Evolutionary conservation across 2,329 filamentous ascomycete genomes (phyloP), one percentile per base, ranked within the genome.

Genomic region (Nemania sp.): DNA sequence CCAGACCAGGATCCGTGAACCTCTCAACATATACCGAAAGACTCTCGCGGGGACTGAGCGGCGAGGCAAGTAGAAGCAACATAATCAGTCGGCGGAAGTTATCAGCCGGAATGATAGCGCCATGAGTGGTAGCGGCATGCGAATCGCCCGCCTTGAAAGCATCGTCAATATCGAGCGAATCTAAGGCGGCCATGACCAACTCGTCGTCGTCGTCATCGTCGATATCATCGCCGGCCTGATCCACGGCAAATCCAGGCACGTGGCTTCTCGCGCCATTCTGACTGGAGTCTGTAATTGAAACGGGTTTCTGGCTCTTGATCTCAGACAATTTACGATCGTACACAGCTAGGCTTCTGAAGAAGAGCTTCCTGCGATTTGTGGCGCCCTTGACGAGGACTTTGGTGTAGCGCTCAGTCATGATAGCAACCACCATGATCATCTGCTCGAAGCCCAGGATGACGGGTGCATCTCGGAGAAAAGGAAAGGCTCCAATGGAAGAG

Each of bases 261-360:
- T 68, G 61, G 19, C 49, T 61, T 36, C 46, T 61, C 15, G 41
- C 19, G n/a, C 11, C 41, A 20, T 23, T 28, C 8, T 41, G 43
- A 9, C 24, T 23, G 9, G 51, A 7, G 12, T 45, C 60, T 23
- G 22, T 28, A 7, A 63, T 60, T 5, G 52, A 34, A 15, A 52
- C 51, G 39, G 49, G 46, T 15, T 54, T 60, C 36, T 64, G 39
- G 52, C 49, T 52, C 48, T 65, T 40, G 31, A 63, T 66, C 47
- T 69, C 71, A 11, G 75, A 76, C 2, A 78, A 69, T 56, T 77
- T 79, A 44, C 84, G 80, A 66, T 91, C 88, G 62, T 87, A 84
- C 3, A 91, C 86, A 5, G 88, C 86, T 61, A 91, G 66, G 63
- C 87, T 88, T 64, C 82, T 82, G 71, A 90, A 91, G 9, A 91